phyloP scores from a whole-genome alignment of 2,329 filamentous ascomycete species.

The Sarocladiaceae sp. region DNA sequence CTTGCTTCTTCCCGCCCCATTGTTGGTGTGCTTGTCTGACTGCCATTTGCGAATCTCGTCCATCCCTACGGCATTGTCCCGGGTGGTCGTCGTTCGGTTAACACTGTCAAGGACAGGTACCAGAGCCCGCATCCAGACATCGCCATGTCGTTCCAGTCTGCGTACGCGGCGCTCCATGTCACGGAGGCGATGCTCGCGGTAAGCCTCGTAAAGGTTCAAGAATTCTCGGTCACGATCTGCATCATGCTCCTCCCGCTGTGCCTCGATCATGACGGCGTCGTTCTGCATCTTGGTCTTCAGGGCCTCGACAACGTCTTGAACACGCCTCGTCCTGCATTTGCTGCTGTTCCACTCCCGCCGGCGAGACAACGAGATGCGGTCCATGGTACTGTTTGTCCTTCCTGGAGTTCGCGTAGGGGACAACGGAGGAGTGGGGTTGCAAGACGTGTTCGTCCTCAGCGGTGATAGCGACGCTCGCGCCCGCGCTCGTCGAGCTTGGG shows the following conservation, averaged over 20 bases:
- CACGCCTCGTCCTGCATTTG: neutral
- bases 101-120: slow-evolving; percentile 41
- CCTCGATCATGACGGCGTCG: slow-evolving; percentile 16
- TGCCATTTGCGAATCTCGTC: slow-evolving; percentile 22
- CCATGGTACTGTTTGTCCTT: slow-evolving; percentile 18
- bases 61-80: neutral
- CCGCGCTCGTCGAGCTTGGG: slow-evolving; percentile 4
- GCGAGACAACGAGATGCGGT: slow-evolving; percentile 26
- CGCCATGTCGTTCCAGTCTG: slow-evolving; percentile 41
- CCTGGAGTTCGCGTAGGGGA: slow-evolving; percentile 24
- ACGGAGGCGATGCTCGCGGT: slow-evolving; percentile 36
- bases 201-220: slow-evolving; percentile 33
- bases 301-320: slow-evolving; percentile 1
- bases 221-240: slow-evolving; percentile 28
- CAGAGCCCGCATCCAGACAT: slow-evolving; percentile 40
- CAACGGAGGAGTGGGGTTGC: slow-evolving; percentile 25
- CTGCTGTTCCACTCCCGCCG: slow-evolving; percentile 29
- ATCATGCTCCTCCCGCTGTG: neutral
- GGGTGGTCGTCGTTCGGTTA: slow-evolving; percentile 28
- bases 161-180: slow-evolving; percentile 45
- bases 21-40: slow-evolving; percentile 23
- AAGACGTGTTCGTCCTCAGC: slow-evolving; percentile 6
- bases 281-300: slow-evolving; percentile 17
- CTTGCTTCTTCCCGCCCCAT: neutral
- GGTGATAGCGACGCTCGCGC: neutral